phyloP scores from a whole-genome alignment of 768 basidiomycete species.

The Naganishia vaughanmartiniae region DNA sequence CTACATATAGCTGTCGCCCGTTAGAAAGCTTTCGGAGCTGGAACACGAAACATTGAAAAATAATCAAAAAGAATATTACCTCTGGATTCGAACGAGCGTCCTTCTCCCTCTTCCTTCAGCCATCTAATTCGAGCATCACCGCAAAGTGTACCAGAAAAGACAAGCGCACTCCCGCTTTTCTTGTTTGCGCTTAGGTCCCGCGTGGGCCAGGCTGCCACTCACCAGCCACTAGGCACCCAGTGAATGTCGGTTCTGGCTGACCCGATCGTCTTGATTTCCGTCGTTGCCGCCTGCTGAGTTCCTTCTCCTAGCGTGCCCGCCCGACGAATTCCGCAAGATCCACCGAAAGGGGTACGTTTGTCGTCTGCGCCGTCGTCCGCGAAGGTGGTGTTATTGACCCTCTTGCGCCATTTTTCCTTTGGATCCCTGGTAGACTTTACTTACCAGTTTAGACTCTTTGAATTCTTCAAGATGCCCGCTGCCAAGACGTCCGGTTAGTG shows the following conservation, averaged over 20 bases:
- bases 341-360: slow-evolving; percentile 20
- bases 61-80: background rate
- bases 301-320: background rate
- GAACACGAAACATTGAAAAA: no score
- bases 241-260: slow-evolving; percentile 5
- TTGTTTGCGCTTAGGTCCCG: background rate
- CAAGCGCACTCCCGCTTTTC: background rate
- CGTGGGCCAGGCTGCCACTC: background rate
- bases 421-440: slow-evolving; percentile 15
- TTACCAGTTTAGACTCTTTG: slow-evolving; percentile 24
- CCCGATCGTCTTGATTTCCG: slow-evolving; percentile 22
- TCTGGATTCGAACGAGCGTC: background rate
- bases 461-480: slow-evolving; percentile 25
- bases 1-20: no score
- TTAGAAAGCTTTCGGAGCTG: no score
- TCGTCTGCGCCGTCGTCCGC: background rate
- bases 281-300: slow-evolving; percentile 2
- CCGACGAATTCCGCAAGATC: slow-evolving; percentile 27
- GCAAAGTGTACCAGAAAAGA: background rate
- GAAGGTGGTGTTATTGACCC: slow-evolving; percentile 2
- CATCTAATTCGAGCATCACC: background rate
- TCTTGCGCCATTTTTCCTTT: background rate
- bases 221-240: background rate
- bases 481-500: slow-evolving; percentile 21
- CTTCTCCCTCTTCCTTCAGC: background rate